phyloP scores from a whole-genome alignment of 2,329 filamentous ascomycete genomes.

The Onygenales sp. region DNA sequence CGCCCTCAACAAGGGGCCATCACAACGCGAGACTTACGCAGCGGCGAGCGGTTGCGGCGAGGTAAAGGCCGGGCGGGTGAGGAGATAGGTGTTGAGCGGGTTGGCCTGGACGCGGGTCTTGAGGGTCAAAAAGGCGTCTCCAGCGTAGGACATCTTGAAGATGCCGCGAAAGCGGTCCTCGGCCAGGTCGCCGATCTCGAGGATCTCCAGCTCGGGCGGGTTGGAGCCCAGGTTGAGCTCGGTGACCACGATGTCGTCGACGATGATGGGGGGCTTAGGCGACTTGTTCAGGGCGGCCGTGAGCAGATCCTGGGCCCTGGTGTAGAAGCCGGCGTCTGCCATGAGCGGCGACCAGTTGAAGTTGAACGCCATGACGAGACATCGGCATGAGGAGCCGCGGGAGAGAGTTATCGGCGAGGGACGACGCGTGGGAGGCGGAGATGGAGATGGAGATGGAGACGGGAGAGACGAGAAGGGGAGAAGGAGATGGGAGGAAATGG shows the following conservation, averaged over 20 bases:
- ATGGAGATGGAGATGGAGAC: neutral
- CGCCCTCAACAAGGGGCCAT: neutral
- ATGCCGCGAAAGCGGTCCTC: conserved; percentile 96
- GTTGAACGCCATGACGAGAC: conserved; percentile 83
- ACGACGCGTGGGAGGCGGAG: neutral
- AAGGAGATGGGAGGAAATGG: neutral
- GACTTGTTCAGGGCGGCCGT: conserved; percentile 95
- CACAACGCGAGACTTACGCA: conserved; percentile 36
- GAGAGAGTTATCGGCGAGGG: too few relatives aligned
- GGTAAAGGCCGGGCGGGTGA: conserved; percentile 82
- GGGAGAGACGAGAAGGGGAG: neutral
- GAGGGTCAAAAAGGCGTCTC: conserved; percentile 88
- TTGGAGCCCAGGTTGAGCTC: conserved; percentile 94
- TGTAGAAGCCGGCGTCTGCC: conserved; percentile 84
- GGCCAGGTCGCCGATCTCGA: conserved; percentile 94
- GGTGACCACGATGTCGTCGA: conserved; percentile 97
- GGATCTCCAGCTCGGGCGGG: conserved; percentile 87
- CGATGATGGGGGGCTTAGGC: conserved; percentile 95
- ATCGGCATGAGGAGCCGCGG: conserved; percentile 1
- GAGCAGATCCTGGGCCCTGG: conserved; percentile 84
- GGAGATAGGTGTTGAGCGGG: conserved; percentile 89
- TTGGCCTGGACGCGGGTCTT: conserved; percentile 97
- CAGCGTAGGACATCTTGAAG: conserved; percentile 98
- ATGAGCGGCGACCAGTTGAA: conserved; percentile 99
- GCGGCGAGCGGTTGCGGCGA: conserved; percentile 88